Conservation (phyloP, 805 yeast genomes). For the Candida caryicola region DNA sequence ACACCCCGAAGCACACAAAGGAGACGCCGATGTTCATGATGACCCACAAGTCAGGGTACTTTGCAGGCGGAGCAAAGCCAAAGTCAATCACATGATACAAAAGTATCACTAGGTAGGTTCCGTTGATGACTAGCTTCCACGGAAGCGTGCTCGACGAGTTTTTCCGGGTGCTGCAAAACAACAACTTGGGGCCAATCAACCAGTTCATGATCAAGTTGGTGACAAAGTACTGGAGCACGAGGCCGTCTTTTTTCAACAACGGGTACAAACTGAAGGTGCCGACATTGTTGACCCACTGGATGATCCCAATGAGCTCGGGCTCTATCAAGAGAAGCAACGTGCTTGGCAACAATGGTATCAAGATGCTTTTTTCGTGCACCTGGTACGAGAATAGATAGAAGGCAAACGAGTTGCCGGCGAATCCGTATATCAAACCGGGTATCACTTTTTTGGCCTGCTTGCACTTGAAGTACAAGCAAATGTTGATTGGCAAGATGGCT, state of each 20-base stretch:
- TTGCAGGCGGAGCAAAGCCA: conserved; percentile 48
- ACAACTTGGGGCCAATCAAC: conserved; percentile 52
- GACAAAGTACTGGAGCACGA: conserved; percentile 68
- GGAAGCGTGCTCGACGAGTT: conserved; percentile 15
- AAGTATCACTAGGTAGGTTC: conserved; percentile 43
- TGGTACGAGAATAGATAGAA: conserved; percentile 91
- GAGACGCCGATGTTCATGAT: conserved; percentile 70
- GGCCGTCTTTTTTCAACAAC: conserved; percentile 68
- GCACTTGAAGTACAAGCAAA: conserved; percentile 10
- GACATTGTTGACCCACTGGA: conserved; percentile 84
- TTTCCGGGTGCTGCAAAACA: conserved; percentile 4
- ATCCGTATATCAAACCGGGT: conserved; percentile 52
- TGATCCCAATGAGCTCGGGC: conserved; percentile 62
- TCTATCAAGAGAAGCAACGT: conserved; percentile 60
- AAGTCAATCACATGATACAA: conserved; percentile 55
- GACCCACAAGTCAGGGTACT: conserved; percentile 84
- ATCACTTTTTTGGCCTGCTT: conserved; percentile 12
- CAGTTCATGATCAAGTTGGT: conserved; percentile 68
- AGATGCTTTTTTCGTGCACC: conserved; percentile 91
- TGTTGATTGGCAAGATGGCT: conserved; percentile 27
- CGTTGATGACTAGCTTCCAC: conserved; percentile 24
- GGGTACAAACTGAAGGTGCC: conserved; percentile 90
- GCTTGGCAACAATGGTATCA: conserved; percentile 84
- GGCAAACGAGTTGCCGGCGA: conserved; percentile 80
- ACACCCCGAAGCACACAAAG: conserved; percentile 68